Evolutionary conservation across 2,329 filamentous ascomycete genomes (phyloP).

Genomic region (Alternaria incomplexa): DNA sequence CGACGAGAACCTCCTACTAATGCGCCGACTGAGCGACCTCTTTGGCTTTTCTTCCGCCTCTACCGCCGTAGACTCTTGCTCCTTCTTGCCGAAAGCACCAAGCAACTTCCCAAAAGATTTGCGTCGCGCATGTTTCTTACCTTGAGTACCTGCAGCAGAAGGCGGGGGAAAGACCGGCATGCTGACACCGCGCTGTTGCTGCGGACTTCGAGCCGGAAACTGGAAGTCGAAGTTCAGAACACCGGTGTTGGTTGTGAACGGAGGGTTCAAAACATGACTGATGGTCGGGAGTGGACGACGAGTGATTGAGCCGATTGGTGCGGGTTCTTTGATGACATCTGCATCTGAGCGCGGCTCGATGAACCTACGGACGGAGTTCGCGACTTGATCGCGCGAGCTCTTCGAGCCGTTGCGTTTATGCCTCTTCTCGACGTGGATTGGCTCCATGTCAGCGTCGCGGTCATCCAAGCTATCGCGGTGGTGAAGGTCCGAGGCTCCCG

Average conservation of each 20-base stretch:
- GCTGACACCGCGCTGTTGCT: background rate
- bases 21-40: background rate
- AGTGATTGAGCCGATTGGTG: background rate
- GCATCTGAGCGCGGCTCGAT: background rate
- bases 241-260: background rate
- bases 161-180: background rate
- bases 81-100: background rate
- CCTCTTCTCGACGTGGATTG: background rate
- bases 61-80: too few species aligned
- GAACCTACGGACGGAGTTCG: background rate
- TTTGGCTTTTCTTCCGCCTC: background rate
- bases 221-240: background rate
- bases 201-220: background rate
- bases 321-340: background rate
- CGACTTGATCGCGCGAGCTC: background rate
- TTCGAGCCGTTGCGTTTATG: background rate
- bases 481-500: background rate
- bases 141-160: rapidly evolving
- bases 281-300: background rate
- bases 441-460: background rate
- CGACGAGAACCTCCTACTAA: background rate
- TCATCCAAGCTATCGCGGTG: rapidly evolving
- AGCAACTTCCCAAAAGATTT: background rate
- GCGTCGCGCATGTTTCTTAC: rapidly evolving
- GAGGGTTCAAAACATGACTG: background rate